A percentile compares a stretch with the other conserved stretches of the same genome.
phyloP scores from a whole-genome alignment of 441 rosid genomes.

The Erodium moschatum region DNA sequence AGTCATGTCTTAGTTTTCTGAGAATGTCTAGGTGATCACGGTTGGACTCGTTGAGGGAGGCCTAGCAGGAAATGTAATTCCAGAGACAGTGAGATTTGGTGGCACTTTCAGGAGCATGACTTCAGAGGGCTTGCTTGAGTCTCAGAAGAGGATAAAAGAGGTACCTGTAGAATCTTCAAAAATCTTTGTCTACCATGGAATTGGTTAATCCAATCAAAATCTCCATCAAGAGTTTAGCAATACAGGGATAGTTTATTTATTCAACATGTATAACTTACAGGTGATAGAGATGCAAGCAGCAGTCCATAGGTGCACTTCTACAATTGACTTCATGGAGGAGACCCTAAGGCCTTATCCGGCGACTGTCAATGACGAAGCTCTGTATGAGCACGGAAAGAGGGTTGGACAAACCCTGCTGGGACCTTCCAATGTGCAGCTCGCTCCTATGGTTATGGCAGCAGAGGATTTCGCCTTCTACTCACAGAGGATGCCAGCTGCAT shows the following conservation, averaged over 20 bases:
- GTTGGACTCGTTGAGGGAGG: conserved; percentile 36
- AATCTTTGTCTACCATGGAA: no score
- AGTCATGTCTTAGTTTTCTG: no score
- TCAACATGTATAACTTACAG: conserved; percentile 9
- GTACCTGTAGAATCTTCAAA: conserved; percentile 14
- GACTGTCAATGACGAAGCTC: conserved; percentile 24
- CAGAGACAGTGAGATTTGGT: conserved; percentile 36
- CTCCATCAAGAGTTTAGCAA: no score
- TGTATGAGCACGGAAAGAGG: conserved; percentile 26
- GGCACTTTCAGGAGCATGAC: conserved; percentile 45
- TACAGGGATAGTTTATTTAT: no score
- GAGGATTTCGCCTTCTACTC: conserved; percentile 41
- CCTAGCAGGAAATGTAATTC: conserved; percentile 39
- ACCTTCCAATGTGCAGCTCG: conserved; percentile 16
- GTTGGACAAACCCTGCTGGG: conserved; percentile 28
- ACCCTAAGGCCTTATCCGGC: conserved; percentile 25
- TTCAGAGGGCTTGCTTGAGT: conserved; percentile 31
- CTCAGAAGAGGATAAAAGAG: conserved; percentile 37
- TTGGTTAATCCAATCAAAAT: no score
- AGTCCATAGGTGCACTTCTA: conserved; percentile 28
- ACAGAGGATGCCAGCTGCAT: conserved; percentile 26
- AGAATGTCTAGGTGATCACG: conserved; percentile 26
- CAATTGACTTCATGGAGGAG: conserved; percentile 31
- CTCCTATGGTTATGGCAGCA: conserved; percentile 26
- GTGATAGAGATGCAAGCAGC: conserved; percentile 27